Evolutionary conservation across 78 protist genomes (phyloP).

Genomic region (Dictyostelium purpureum): DNA sequence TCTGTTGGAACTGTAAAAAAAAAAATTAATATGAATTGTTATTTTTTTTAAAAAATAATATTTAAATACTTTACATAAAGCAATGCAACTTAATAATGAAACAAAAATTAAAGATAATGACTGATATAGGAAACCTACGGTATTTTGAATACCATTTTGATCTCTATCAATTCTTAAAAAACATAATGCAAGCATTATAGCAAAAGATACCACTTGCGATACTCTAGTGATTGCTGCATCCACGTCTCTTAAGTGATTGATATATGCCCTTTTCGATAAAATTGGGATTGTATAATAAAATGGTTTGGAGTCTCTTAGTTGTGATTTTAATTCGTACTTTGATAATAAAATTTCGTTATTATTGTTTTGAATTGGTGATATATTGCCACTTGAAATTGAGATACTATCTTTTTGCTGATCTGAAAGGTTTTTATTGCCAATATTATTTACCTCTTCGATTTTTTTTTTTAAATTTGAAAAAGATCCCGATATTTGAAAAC

Average conservation of each 20-base stretch:
- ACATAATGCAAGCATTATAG: conserved; percentile 11
- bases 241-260: conserved; percentile 9
- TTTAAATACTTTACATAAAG: too few relatives aligned
- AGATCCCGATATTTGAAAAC: background rate
- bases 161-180: background rate
- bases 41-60: too few relatives aligned
- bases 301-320: background rate
- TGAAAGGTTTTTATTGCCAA: too few relatives aligned
- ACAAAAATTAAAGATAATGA: conserved; percentile 15
- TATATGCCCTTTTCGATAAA: background rate
- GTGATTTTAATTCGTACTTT: background rate
- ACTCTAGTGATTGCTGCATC: conserved; percentile 15
- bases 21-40: too few relatives aligned
- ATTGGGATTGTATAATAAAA: conserved; percentile 15
- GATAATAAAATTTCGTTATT: background rate
- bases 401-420: too few relatives aligned
- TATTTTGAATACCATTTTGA: conserved; percentile 19
- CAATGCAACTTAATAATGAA: conserved; percentile 17
- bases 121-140: conserved; percentile 31
- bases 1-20: conserved; percentile 26
- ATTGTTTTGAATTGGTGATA: background rate
- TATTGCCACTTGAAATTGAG: background rate
- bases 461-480: background rate
- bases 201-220: conserved; percentile 34
- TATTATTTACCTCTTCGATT: too few relatives aligned